Base-by-base conservation (phyloP, 2,329 filamentous ascomycete species). In the Penicillium sclerotiorum region DNA sequence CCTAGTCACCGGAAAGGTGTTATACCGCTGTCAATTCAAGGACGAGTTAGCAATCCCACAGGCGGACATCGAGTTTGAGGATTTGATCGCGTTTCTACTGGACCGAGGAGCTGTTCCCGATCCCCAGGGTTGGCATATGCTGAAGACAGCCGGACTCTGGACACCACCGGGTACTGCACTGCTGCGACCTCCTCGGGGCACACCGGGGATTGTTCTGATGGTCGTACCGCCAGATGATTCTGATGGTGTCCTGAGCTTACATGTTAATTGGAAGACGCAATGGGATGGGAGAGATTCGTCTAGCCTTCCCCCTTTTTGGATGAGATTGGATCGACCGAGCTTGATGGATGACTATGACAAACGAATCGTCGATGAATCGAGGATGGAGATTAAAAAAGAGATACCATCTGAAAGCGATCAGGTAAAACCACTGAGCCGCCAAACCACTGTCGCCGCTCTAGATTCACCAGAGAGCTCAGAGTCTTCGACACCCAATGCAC, bases 101-200 rank as follows among this genome's bases (percentile, higher is more conserved):
- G 45, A 48, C 23, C 45, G 45, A 12, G 45, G 45, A 11, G 45
- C 45, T 21, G 45, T 48, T 6, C 45, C 45, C 3, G 45, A 48
- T 21, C 8, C 37, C 8, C 45, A 42, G 18, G 45, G 45, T 20
- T 48, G 45, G 45, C 45, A 35, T 15, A 36, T 48, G n/a, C 21
- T 48, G 21, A 36, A 25, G n/a, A 48, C 45, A 8, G 38, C 25
- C 8, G 45, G 38, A 18, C 37, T 48, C 20, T 48, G 45, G 45
- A 40, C 45, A 37, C 45, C 45, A 13, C 45, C 45, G 11, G 45
- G 45, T 13, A 48, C 45, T 27, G 37, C 28, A 7, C 8, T 48
- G n/a, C 22, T 48, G 8, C 45, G 45, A 4, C 45, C 45, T 12
- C 45, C 45, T 12, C 30, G 28, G 25, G 38, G 45, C 8, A 42